A percentile compares a stretch with the other conserved stretches of the same genome.
Conservation (phyloP, 2,329 filamentous ascomycete species). For the Metarhizium robertsii region DNA sequence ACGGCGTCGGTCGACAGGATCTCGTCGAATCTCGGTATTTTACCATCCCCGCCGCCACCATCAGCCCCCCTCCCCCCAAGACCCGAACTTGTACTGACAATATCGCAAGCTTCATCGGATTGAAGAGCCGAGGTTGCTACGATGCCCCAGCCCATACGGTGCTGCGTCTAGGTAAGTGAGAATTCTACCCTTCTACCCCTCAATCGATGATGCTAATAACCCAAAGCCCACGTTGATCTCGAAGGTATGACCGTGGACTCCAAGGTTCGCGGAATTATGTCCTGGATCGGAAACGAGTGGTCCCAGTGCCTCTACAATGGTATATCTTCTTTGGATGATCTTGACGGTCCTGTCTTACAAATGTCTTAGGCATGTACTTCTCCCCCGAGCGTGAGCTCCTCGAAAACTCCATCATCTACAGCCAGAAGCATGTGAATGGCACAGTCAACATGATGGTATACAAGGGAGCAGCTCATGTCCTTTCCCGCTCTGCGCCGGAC, state of each 20-base stretch:
- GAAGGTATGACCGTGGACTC: conserved; percentile 49
- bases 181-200: too few relatives aligned
- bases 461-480: conserved; percentile 39
- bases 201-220: too few relatives aligned
- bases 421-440: conserved; percentile 41
- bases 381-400: conserved; percentile 43
- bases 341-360: too few relatives aligned
- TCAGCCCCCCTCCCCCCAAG: too few relatives aligned
- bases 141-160: conserved; percentile 13
- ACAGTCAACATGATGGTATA: conserved; percentile 19
- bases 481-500: conserved; percentile 34
- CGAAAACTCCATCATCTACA: conserved; percentile 51
- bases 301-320: conserved; percentile 38
- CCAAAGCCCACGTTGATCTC: conserved; percentile 31
- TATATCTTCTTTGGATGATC: too few relatives aligned
- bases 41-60: too few relatives aligned
- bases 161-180: conserved; percentile 6
- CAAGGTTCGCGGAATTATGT: conserved; percentile 42
- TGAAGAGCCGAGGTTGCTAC: conserved; percentile 17
- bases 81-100: too few relatives aligned
- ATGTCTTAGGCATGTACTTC: conserved; percentile 31
- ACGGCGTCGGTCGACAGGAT: conserved; percentile 56
- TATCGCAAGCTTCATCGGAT: conserved; percentile 9
- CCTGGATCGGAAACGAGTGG: conserved; percentile 35
- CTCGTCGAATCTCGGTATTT: conserved; percentile 32